phyloP scores from a whole-genome alignment of 2,329 filamentous ascomycete species.

The Pseudogymnoascus sp. region DNA sequence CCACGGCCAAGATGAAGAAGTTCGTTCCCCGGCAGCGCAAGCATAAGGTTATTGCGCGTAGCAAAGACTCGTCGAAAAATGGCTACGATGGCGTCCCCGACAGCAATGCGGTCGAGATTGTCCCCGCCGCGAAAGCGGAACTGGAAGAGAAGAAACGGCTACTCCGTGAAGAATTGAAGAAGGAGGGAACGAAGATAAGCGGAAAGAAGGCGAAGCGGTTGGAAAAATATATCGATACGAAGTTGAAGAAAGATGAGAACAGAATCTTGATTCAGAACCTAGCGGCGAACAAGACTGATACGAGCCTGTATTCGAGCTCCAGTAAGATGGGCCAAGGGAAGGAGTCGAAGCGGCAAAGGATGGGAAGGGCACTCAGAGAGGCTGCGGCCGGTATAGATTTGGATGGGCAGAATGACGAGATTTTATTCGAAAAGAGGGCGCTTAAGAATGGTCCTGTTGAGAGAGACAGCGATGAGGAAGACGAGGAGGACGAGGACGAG shows the following conservation, averaged over 20 bases:
- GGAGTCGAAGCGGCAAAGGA: conserved; percentile 63
- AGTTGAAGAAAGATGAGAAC: conserved; percentile 91
- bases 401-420: conserved; percentile 35
- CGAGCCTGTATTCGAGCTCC: conserved; percentile 69
- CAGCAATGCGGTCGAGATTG: conserved; percentile 46
- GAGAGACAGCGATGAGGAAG: conserved; percentile 22
- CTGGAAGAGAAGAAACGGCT: conserved; percentile 46
- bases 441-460: conserved; percentile 26
- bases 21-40: conserved; percentile 59
- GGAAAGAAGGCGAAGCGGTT: conserved; percentile 59
- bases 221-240: conserved; percentile 72
- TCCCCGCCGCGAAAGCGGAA: conserved; percentile 38
- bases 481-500: conserved; percentile 20
- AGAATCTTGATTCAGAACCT: conserved; percentile 76
- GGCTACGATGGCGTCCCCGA: conserved; percentile 35
- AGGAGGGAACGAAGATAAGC: conserved; percentile 47
- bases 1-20: conserved; percentile 28
- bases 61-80: conserved; percentile 39
- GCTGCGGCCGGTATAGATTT: conserved; percentile 50
- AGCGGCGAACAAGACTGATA: conserved; percentile 71
- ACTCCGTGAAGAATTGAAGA: conserved; percentile 45
- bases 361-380: conserved; percentile 56
- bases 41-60: conserved; percentile 59
- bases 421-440: conserved; percentile 42
- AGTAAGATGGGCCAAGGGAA: conserved; percentile 64